Percentiles rank a stretch among this genome's conserved stretches.
These are phyloP conservation scores for Desmodesmus armatus DNA, from an alignment of 139 green algal species.

Conservation along the genomic window DNA sequence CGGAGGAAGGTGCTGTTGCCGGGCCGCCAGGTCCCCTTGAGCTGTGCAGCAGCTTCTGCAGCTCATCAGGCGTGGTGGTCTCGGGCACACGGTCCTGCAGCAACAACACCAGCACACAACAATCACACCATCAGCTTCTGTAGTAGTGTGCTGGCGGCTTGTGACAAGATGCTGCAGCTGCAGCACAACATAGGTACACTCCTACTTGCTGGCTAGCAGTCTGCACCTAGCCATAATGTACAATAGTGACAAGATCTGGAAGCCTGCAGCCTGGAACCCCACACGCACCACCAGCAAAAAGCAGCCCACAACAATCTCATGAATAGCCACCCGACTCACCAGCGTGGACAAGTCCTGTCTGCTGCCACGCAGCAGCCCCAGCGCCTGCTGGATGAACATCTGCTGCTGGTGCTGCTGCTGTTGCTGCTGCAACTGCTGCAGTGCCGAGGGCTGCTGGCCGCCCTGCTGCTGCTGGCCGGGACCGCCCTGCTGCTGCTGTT, in stretches of 20 bases:
- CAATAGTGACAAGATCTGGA: too few species aligned
- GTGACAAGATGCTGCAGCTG: too few species aligned
- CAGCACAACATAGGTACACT: too few species aligned
- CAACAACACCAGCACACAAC: background rate
- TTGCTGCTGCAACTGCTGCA: constrained; percentile 49
- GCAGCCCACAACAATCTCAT: background rate
- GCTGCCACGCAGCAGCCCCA: constrained; percentile 35
- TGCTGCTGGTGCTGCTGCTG: constrained; percentile 46
- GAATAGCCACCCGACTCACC: background rate
- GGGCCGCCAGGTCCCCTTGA: background rate
- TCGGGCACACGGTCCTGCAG: constrained; percentile 23
- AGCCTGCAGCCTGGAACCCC: too few species aligned
- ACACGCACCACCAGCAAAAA: background rate
- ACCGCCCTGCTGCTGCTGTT: constrained; percentile 42
- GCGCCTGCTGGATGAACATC: constrained; percentile 32
- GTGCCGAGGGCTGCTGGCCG: constrained; percentile 3
- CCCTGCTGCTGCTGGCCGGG: constrained; percentile 11
- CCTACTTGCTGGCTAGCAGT: too few species aligned
- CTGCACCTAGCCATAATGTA: too few species aligned
- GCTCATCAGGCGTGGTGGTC: background rate
- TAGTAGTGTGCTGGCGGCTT: too few species aligned
- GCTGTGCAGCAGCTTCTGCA: constrained; percentile 41
- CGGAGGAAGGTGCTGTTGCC: background rate
- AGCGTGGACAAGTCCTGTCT: constrained; percentile 12
- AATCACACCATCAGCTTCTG: too few species aligned